phyloP scores from a whole-genome alignment of 1,284 basidiomycete genomes.

The Sporisorium scitamineum region DNA sequence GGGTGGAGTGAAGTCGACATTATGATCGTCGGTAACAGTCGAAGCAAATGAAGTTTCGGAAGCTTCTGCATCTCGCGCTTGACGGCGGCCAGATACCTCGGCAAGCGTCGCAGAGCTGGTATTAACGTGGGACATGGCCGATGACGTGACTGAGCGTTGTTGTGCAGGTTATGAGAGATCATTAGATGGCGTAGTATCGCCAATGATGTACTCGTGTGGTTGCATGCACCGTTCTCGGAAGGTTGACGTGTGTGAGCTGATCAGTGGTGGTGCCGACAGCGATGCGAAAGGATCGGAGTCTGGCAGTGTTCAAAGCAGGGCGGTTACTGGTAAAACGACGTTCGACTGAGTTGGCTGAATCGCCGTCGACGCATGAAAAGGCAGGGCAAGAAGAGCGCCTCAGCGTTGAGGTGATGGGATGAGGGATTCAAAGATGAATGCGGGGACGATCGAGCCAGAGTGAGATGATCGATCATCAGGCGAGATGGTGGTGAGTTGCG shows the following conservation, averaged over 20 bases:
- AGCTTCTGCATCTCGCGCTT: slow-evolving; percentile 5
- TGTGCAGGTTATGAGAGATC: slow-evolving; percentile 6
- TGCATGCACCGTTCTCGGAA: not conserved
- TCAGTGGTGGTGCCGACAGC: not conserved
- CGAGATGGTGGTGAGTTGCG: not conserved
- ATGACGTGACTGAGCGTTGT: not conserved
- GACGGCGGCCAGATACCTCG: not conserved
- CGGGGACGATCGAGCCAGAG: not conserved
- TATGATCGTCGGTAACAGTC: slow-evolving; percentile 10
- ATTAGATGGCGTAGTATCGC: not conserved
- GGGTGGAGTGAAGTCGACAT: slow-evolving; percentile 10
- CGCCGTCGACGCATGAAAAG: not conserved
- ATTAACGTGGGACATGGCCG: slow-evolving; percentile 25
- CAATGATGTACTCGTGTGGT: not conserved
- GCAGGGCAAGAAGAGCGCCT: not conserved
- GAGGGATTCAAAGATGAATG: too few relatives aligned
- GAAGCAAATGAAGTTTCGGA: slow-evolving; percentile 31
- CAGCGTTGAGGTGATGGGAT: not conserved
- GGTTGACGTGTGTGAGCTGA: not conserved
- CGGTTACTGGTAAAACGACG: not conserved
- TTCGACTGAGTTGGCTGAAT: not conserved
- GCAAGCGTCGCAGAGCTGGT: slow-evolving; percentile 1
- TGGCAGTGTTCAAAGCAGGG: not conserved
- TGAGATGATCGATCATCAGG: not conserved
- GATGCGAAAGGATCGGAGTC: not conserved